Evolutionary conservation across 371 early-diverging fungal genomes (phyloP), one percentile per base, ranked within the genome.

Genomic region (Gilbertella persicaria): DNA sequence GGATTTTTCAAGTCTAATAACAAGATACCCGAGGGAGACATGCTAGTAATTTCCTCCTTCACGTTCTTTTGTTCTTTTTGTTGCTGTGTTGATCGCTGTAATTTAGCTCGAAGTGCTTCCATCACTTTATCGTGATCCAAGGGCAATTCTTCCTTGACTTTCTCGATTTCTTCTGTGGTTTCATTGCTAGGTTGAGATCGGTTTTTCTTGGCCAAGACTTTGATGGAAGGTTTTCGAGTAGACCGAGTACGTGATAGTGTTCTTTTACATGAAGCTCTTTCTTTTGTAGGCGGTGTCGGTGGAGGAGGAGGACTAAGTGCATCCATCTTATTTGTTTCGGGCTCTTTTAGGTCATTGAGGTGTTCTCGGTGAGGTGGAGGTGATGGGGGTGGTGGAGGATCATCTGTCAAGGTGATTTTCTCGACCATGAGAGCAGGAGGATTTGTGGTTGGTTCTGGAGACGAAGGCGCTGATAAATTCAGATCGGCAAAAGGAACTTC

Each of bases 1-100:
- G 71, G 71, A 24, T 75, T 68, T 33, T 75, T 75, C 10, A 75
- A 48, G 45, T 75, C 75, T 12, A 75, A 55, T 12, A 75, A 51
- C n/a, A 75, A 45, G 6, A 75, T 66, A 25, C 75, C 75, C 4
- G 68, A 56, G 23, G 71, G 75, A 20, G 75, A 75, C 75, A 71
- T 71, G 33, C 58, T 64, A 13, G 55, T 53, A 2, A 60, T 45
- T 41, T 63, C 55, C 26, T 71, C 59, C 30, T 52, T 57, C n/a
- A 40, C 50, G 20, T 45, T 37, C 37, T 57, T 59, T 44, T 51
- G 49, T 45, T 60, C 55, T 21, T 60, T 58, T 43, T 60, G 60
- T 46, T 61, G 62, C 14, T 58, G 57, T 17, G 43, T 60, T 13
- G 66, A 64, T 47, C 69, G 53, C 38, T 65, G 58, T 25, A 69